Conservation (phyloP, 139 green algal genomes). For the Chlamydomonas eustigma region DNA sequence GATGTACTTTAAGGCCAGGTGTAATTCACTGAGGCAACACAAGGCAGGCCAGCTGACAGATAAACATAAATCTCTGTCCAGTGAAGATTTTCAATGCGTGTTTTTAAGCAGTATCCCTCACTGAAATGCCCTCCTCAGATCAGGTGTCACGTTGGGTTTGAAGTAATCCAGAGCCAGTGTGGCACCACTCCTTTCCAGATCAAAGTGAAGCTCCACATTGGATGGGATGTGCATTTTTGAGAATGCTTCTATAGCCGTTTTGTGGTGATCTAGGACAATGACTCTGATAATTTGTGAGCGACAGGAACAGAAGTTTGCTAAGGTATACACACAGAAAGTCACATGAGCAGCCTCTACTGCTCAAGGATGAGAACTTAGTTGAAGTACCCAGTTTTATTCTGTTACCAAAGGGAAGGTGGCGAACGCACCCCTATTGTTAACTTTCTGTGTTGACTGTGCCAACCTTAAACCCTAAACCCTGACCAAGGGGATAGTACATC, state of each 20-base stretch:
- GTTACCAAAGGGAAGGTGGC: no score
- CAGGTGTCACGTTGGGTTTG: constrained; percentile 17
- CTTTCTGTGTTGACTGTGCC: no score
- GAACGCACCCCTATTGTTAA: no score
- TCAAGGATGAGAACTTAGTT: no score
- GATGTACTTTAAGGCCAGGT: no score
- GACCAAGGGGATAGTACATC: no score
- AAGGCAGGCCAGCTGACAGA: no score
- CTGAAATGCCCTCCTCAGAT: not conserved
- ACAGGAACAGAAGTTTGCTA: not conserved
- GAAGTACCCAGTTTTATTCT: no score
- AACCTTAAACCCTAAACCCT: no score
- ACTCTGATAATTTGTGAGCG: constrained; percentile 16
- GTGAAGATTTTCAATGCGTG: no score
- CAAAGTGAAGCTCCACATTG: constrained; percentile 44
- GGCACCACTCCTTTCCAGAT: constrained; percentile 59
- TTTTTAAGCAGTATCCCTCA: not conserved
- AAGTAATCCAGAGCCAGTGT: constrained; percentile 59
- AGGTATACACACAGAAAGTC: not conserved
- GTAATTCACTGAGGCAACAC: no score
- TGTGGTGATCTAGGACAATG: constrained; percentile 67
- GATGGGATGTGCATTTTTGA: not conserved
- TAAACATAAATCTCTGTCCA: no score
- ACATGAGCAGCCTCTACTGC: not conserved
- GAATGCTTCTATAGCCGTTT: constrained; percentile 48